These are phyloP conservation scores for Aspergillus nanangensis DNA, from an alignment of 495 filamentous ascomycete species.

Conservation along the genomic window DNA sequence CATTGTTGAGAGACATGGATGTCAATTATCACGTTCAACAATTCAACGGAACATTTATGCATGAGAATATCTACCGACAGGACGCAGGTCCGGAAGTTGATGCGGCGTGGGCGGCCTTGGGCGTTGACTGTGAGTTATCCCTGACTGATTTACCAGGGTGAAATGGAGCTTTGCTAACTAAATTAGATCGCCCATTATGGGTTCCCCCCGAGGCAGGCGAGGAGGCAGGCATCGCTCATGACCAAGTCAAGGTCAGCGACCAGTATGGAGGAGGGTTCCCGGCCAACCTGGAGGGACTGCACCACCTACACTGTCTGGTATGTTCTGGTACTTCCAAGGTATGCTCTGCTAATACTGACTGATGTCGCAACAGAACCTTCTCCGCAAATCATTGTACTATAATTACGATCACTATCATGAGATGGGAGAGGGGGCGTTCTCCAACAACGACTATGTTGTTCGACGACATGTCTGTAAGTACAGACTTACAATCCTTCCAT, in stretches of 20 bases:
- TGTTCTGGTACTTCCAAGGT: too few species aligned
- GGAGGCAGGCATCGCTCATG: conserved; percentile 33
- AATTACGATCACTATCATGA: conserved; percentile 54
- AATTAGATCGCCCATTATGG: conserved; percentile 32
- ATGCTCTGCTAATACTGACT: background rate
- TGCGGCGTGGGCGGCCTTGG: conserved; percentile 52
- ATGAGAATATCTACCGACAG: conserved; percentile 49
- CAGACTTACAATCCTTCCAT: too few species aligned
- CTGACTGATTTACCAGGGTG: too few species aligned
- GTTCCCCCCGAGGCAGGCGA: conserved; percentile 33
- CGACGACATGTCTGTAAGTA: conserved; percentile 43
- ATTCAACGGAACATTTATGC: conserved; percentile 50
- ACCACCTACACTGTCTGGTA: conserved; percentile 55
- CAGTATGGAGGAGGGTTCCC: conserved; percentile 51
- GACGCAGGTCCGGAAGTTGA: conserved; percentile 50
- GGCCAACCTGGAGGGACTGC: conserved; percentile 52
- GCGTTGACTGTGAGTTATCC: conserved; percentile 41
- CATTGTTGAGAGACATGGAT: background rate
- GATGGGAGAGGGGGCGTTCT: conserved; percentile 41
- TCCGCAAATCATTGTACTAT: conserved; percentile 51
- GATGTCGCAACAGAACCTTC: conserved; percentile 41
- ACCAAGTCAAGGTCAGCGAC: conserved; percentile 47
- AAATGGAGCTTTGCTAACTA: background rate
- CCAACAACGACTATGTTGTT: conserved; percentile 45
- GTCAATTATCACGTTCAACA: conserved; percentile 6